Evolutionary conservation across 306 rosid species (phyloP), one percentile per base, ranked within the genome.

Genomic region (Parietaria judaica): DNA sequence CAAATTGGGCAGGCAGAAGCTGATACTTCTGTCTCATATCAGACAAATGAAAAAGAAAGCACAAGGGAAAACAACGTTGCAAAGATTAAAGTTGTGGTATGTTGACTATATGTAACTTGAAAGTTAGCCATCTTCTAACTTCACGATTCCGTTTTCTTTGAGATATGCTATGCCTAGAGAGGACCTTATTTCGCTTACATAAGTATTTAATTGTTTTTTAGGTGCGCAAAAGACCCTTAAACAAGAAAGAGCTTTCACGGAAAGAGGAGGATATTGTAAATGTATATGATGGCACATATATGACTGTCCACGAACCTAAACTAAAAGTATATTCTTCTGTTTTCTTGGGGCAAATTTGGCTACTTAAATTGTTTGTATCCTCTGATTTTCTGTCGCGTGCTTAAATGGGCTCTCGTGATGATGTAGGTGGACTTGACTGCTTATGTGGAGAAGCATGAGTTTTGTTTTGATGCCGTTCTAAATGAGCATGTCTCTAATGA

Each of bases 51-150:
- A 64, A 88, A 76, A 66, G 98, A 91, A 76, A 83, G 17, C 61
- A 73, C 84, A 11, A 80, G 80, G 79, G 98, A 92, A 80, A 88
- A 77, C 63, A 91, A 81, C 39, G 96, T 85, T 38, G 98, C 98
- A 12, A 92, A 88, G 76, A 84, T 91, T 70, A 91, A 85, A 91
- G 98, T 91, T 74, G 98, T 91, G 98, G 98, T 91, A 88, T 69
- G 96, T 80, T 48, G 41, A 54, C 58, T 60, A 58, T 44, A 36
- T 36, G 36, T 61, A 35, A 56, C 36, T 34, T 14, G 17, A 39
- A 14, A 10, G 11, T 51, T 35, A 52, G 51, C 16, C 15, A 15
- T 64, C 16, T 51, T 51, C 13, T 36, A 23, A 13, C 31, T 7
- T 37, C 23, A 3, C 36, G 37, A 14, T 36, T 56, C 2, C 5